phyloP scores from a whole-genome alignment of 805 yeast species.

The Candida nemodendra region DNA sequence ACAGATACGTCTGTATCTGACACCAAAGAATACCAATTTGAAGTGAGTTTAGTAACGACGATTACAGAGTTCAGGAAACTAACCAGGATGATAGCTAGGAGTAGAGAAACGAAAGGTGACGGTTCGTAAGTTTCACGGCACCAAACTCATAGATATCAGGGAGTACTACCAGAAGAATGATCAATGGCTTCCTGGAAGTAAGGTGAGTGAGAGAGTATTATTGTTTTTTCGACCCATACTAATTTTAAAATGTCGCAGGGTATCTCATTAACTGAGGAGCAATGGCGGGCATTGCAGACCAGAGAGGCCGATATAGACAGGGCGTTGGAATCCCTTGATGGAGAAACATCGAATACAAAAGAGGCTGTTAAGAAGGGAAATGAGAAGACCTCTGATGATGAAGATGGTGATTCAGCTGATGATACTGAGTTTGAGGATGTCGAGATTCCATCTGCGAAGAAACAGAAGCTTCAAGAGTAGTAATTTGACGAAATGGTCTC shows the following conservation, averaged over 20 bases:
- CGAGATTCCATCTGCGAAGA: constrained; percentile 13
- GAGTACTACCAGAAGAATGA: constrained; percentile 68
- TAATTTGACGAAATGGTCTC: not conserved
- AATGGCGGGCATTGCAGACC: constrained; percentile 50
- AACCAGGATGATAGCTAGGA: constrained; percentile 22
- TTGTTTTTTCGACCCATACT: constrained; percentile 2
- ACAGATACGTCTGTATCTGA: not conserved
- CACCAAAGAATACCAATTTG: constrained; percentile 17
- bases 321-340: constrained; percentile 39
- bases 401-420: constrained; percentile 25
- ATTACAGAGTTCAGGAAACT: not conserved
- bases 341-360: constrained; percentile 18
- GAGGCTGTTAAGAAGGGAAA: constrained; percentile 29
- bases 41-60: constrained; percentile 14
- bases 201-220: constrained; percentile 40
- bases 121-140: constrained; percentile 68
- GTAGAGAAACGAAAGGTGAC: constrained; percentile 64
- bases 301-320: constrained; percentile 46
- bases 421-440: constrained; percentile 23
- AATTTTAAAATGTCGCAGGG: constrained; percentile 36
- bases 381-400: constrained; percentile 12
- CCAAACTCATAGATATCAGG: constrained; percentile 74
- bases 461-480: constrained; percentile 7
- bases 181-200: constrained; percentile 76
- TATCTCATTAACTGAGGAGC: constrained; percentile 55